Evolutionary conservation across 23 red algal genomes (phyloP), one percentile per base, ranked within the genome.

Genomic region (Gracilaria vermiculophylla): DNA sequence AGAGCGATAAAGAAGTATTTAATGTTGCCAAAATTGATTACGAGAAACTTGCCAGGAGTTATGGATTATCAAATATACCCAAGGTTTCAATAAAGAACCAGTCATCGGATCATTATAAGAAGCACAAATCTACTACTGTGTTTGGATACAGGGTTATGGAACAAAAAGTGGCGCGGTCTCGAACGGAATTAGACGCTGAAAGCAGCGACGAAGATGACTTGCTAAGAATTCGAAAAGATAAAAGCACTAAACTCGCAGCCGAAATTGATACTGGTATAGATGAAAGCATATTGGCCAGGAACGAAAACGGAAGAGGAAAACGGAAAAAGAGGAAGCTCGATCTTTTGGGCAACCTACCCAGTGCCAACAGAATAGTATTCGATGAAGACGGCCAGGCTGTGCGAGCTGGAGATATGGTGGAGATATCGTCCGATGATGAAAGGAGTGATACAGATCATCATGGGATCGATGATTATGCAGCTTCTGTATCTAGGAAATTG

Each of bases 1-100:
- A 92, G 66, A 48, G 39, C 62, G 91, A 94, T 48, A 94, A 92
- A 69, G 56, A 90, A 13, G 85, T 94, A 4, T 98, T 98, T 45
- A 79, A 91, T 41, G 88, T 77, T 20, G 24, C 37, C 9, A 86
- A 76, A 24, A 78, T 98, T 24, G 89, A 94, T 75, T 65, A 70
- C 42, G 54, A 52, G 31, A 70, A 70, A 19, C 74, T 98, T 13
- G 91, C 92, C 11, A 43, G 73, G 43, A 90, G 79, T 54, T 94
- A 70, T 72, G 96, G 96, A 8, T 69, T 98, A 40, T 76, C 91
- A 12, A 67, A 78, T 20, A 49, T 47, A 44, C 78, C 86, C 15
- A 89, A 16, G 37, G 48, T 94, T 66, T 58, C 66, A 5, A 69
- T 82, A 51, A 81, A 36, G 58, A 58, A 48, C 40, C 29, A 53